phyloP scores from a whole-genome alignment of 2,329 filamentous ascomycete species.

The Rugonectria rugulosa region DNA sequence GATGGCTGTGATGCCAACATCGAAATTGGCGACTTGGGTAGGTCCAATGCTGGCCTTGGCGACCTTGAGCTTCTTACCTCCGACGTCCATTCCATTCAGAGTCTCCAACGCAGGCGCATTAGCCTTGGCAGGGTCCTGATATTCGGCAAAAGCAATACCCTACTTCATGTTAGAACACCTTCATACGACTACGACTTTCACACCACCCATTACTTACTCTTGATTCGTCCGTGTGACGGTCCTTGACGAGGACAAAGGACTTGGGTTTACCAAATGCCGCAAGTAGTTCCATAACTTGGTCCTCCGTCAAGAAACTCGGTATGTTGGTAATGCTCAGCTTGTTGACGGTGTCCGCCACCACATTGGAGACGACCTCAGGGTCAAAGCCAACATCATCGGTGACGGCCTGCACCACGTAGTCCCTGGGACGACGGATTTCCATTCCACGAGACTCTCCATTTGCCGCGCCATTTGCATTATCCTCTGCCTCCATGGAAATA shows the following conservation, averaged over 20 bases:
- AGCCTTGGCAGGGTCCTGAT: conserved; percentile 71
- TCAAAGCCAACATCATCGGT: conserved; percentile 77
- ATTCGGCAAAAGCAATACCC: conserved; percentile 98
- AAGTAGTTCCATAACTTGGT: conserved; percentile 89
- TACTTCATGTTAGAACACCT: conserved; percentile 50
- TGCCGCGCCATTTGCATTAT: conserved; percentile 60
- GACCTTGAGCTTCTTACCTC: conserved; percentile 85
- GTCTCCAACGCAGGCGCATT: conserved; percentile 90
- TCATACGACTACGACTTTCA: too few species aligned
- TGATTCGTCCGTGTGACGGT: conserved; percentile 84
- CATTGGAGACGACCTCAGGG: conserved; percentile 77
- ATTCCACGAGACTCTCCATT: conserved; percentile 67
- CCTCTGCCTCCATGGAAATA: conserved; percentile 82
- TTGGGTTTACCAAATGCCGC: conserved; percentile 93
- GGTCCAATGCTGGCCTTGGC: conserved; percentile 89
- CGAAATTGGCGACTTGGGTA: conserved; percentile 89
- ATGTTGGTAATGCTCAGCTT: conserved; percentile 95
- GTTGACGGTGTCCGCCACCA: conserved; percentile 90
- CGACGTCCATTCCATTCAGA: conserved; percentile 91
- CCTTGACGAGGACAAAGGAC: conserved; percentile 89
- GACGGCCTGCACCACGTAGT: conserved; percentile 91
- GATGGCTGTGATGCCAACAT: conserved; percentile 98
- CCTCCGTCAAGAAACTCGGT: conserved; percentile 85
- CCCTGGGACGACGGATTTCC: conserved; percentile 86
- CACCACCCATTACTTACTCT: conserved; percentile 75